Conservation (phyloP, 495 filamentous ascomycete species). For the Tuber borchii region DNA sequence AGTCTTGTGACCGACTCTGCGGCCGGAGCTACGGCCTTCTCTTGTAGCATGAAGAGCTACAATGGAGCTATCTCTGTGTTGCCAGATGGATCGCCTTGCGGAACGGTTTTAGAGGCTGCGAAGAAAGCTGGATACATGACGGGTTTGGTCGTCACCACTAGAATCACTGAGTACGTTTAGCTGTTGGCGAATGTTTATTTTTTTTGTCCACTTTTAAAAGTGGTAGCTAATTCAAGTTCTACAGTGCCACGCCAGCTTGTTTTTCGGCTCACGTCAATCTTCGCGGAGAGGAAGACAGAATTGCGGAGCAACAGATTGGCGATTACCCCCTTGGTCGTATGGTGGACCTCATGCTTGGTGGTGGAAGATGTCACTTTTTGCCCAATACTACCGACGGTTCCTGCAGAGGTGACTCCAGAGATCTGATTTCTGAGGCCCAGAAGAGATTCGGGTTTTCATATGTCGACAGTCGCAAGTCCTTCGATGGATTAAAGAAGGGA, state of each 20-base stretch:
- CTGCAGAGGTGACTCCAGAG: conserved; percentile 66
- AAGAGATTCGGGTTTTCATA: conserved; percentile 73
- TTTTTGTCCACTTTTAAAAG: not conserved
- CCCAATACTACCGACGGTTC: conserved; percentile 68
- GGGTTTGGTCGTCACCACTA: conserved; percentile 88
- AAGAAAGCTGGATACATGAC: conserved; percentile 86
- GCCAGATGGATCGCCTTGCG: conserved; percentile 77
- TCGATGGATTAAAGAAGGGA: conserved; percentile 69
- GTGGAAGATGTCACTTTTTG: conserved; percentile 88
- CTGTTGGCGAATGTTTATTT: not conserved
- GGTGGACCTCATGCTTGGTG: conserved; percentile 86
- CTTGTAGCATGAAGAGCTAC: conserved; percentile 85
- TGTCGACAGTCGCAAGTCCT: conserved; percentile 62
- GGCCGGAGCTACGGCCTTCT: conserved; percentile 92
- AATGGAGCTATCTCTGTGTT: conserved; percentile 90
- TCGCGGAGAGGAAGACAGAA: conserved; percentile 74
- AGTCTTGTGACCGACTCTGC: conserved; percentile 89
- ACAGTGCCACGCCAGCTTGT: conserved; percentile 79
- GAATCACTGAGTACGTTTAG: conserved; percentile 63
- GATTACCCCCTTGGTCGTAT: conserved; percentile 76
- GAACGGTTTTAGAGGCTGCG: conserved; percentile 89
- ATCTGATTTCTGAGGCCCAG: conserved; percentile 61
- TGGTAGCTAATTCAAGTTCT: not conserved
- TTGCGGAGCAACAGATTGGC: conserved; percentile 86
- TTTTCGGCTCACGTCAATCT: conserved; percentile 83